A percentile compares a stretch with the other conserved stretches of the same genome.
Evolutionary conservation across 108 stramenopile genomes (phyloP).

Genomic region (Parietichytrium sp.): DNA sequence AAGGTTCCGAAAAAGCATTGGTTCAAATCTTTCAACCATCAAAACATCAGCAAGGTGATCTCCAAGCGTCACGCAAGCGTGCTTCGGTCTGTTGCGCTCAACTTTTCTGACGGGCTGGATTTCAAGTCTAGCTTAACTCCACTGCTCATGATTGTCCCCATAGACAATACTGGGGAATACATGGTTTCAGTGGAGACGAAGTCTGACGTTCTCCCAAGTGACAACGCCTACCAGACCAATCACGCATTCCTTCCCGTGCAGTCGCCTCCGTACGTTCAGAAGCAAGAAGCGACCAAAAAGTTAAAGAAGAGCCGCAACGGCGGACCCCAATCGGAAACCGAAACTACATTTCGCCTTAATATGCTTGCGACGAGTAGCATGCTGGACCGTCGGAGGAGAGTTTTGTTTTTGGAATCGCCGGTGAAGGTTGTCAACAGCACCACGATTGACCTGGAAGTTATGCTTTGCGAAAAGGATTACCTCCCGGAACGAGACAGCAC

Average conservation of each 20-base stretch:
- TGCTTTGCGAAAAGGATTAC: slow-evolving; percentile 8
- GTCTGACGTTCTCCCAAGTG: too few relatives aligned
- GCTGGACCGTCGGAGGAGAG: neutral
- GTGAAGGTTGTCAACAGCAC: neutral
- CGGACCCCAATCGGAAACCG: neutral
- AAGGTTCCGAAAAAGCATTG: slow-evolving; percentile 4
- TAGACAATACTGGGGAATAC: neutral
- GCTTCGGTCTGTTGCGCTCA: slow-evolving; percentile 27
- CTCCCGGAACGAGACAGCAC: neutral
- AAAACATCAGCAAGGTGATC: slow-evolving; percentile 32
- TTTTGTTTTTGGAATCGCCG: slow-evolving; percentile 16
- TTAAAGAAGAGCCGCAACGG: too few relatives aligned
- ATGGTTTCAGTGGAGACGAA: too few relatives aligned
- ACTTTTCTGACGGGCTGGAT: slow-evolving; percentile 13
- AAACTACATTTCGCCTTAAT: neutral
- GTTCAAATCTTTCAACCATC: neutral
- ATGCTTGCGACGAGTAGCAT: neutral
- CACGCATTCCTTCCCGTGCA: too few relatives aligned
- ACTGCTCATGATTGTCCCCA: neutral
- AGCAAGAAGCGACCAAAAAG: too few relatives aligned
- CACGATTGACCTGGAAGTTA: neutral
- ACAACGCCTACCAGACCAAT: too few relatives aligned
- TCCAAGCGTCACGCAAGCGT: neutral
- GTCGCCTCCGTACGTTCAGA: too few relatives aligned
- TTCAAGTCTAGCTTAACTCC: neutral